Base-by-base conservation (phyloP, 2,329 filamentous ascomycete species). In the Hirsutella minnesotensis region DNA sequence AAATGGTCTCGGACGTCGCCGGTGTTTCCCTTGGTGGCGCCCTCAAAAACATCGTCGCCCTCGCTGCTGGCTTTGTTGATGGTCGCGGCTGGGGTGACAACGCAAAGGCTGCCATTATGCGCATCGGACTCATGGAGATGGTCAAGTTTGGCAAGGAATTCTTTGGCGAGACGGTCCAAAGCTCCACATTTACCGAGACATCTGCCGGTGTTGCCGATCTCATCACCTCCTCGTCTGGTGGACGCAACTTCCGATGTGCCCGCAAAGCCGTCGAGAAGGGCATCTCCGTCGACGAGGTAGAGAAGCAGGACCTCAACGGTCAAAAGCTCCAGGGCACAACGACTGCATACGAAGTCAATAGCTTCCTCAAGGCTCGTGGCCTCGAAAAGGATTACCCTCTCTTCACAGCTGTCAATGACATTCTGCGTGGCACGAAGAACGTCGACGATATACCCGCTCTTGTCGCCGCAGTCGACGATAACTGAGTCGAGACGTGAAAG, bases 51-150 rank as follows among this genome's bases (percentile, higher is more conserved):
- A 83, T 98, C 50, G 86, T 98, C 43, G 92, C 92, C 5, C 70
- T 98, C 16, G 90, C 88, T 5, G 89, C 92, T 27, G 92, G 92
- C 45, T 98, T 94, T 63, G 88, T 96, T 37, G 87, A 95, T 51
- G 92, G 92, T 30, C 78, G 90, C 47, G 90, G 90, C 51, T 98
- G 92, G 90, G 92, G 92, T 56, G 89, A 96, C 69, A 98, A 96
- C 54, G 90, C 90, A 51, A 96, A 98, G 69, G 88, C 92, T n/a
- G 92, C 92, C 38, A 82, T 98, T 47, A 96, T 98, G 87, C 85
- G 92, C 35, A 83, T 96, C 18, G 92, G 92, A 8, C 77, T 98
- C 38, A 74, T 95, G 53, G 92, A 98, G 67, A 95, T 95, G 83
- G 87, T 96, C 56, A 83, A 85, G 59, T 98, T 98, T 53, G 90